These are phyloP conservation scores for Chytriomyces sp. DNA, from an alignment of 192 early-diverging fungal genomes.

Conservation along the genomic window DNA sequence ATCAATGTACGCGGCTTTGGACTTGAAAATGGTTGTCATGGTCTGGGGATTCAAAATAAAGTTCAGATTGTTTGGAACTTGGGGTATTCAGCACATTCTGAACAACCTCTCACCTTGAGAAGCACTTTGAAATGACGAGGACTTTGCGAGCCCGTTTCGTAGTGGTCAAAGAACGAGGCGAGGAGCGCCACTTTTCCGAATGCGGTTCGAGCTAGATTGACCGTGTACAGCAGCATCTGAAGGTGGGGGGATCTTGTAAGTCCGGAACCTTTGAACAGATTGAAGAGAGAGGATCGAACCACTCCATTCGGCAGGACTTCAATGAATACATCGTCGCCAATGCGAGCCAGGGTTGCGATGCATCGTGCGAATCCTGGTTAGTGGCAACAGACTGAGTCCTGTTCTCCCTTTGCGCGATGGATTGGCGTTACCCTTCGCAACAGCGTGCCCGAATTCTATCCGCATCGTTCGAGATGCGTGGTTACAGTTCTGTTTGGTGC, in stretches of 20 bases:
- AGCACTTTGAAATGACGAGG: conserved; percentile 41
- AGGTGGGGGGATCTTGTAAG: background rate
- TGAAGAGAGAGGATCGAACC: background rate
- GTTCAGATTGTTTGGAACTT: background rate
- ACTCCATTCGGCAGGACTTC: conserved; percentile 53
- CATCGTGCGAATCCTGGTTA: conserved; percentile 6
- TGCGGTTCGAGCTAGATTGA: conserved; percentile 73
- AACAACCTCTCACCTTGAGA: conserved; percentile 34
- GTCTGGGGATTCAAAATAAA: conserved; percentile 23
- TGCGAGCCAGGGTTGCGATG: conserved; percentile 27
- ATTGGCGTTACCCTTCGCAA: conserved; percentile 1
- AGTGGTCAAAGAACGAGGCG: conserved; percentile 70
- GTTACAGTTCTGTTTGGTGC: background rate
- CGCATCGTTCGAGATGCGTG: background rate
- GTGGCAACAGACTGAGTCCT: background rate
- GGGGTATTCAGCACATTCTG: conserved; percentile 4
- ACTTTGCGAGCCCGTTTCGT: conserved; percentile 40
- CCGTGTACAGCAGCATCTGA: conserved; percentile 56
- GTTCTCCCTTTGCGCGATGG: background rate
- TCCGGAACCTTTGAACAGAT: background rate
- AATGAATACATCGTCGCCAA: conserved; percentile 68
- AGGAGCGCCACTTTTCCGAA: conserved; percentile 63
- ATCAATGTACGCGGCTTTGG: conserved; percentile 25
- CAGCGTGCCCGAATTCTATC: conserved; percentile 5
- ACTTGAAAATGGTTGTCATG: conserved; percentile 44